Percentiles rank a stretch among this genome's conserved stretches.
Evolutionary conservation across 2,329 filamentous ascomycete species (phyloP).

Genomic region (Chrysoporthe cubensis): DNA sequence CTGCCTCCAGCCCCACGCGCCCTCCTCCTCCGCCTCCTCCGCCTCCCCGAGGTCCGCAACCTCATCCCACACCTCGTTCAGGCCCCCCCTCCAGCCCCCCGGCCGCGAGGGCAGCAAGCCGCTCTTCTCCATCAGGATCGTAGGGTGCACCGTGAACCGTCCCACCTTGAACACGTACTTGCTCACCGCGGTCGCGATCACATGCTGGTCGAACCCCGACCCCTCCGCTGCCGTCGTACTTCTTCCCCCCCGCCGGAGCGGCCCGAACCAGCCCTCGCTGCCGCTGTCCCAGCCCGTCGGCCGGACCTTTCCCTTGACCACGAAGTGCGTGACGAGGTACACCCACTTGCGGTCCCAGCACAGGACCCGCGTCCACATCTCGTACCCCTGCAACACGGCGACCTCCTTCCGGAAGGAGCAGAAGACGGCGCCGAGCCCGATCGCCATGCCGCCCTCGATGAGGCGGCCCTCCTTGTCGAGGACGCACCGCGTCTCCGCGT

Average conservation of each 20-base stretch:
- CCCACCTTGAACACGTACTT: conserved; percentile 86
- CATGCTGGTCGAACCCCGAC: conserved; percentile 60
- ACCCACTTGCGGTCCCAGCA: conserved; percentile 83
- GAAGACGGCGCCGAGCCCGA: conserved; percentile 73
- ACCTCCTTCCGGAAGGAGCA: conserved; percentile 78
- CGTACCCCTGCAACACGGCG: conserved; percentile 68
- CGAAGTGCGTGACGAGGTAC: conserved; percentile 75
- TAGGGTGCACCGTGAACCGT: conserved; percentile 81
- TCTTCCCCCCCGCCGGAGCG: conserved; percentile 36
- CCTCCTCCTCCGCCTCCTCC: conserved; percentile 42
- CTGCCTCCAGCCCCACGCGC: conserved; percentile 61
- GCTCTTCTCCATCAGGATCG: conserved; percentile 71
- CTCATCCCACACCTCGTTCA: conserved; percentile 43
- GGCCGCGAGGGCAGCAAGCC: conserved; percentile 76
- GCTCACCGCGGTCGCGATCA: conserved; percentile 73
- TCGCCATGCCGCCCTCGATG: conserved; percentile 57
- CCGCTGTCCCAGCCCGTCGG: conserved; percentile 58
- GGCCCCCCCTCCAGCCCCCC: conserved; percentile 61
- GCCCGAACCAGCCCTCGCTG: conserved; percentile 44
- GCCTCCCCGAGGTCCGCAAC: conserved; percentile 34
- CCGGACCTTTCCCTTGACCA: conserved; percentile 62
- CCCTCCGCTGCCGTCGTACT: conserved; percentile 42
- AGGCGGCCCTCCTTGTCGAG: conserved; percentile 53
- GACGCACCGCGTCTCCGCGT: conserved; percentile 55
- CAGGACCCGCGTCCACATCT: conserved; percentile 73